Percentiles rank a stretch among this genome's conserved stretches.
These are phyloP conservation scores for Malania oleifera DNA, from an alignment of 164 flowering plant genomes.

Conservation along the genomic window DNA sequence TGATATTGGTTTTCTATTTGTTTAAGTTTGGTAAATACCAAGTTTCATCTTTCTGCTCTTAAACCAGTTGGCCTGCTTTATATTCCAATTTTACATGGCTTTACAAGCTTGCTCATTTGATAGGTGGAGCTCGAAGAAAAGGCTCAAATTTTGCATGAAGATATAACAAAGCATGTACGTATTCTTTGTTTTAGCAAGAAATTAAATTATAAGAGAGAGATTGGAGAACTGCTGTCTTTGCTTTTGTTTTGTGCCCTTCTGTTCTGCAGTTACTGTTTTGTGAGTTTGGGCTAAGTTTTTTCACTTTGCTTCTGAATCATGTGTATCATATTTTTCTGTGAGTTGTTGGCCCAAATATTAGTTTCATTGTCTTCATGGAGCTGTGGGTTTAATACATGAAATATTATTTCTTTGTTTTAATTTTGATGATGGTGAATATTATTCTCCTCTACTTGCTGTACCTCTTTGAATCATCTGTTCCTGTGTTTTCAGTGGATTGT, in stretches of 20 bases:
- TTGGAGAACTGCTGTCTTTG: background rate
- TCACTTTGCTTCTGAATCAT: background rate
- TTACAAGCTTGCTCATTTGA: background rate
- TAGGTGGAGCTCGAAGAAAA: conserved; percentile 35
- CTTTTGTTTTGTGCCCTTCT: too few species aligned
- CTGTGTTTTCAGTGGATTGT: conserved; percentile 31
- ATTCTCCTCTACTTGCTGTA: background rate
- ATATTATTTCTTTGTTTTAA: too few species aligned
- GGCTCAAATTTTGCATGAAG: conserved; percentile 31
- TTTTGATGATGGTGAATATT: background rate
- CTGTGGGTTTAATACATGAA: too few species aligned
- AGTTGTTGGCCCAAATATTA: background rate
- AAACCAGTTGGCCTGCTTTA: too few species aligned
- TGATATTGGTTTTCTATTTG: too few species aligned
- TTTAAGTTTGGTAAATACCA: too few species aligned
- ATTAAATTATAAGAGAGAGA: background rate
- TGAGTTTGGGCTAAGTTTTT: background rate
- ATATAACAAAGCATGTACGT: conserved; percentile 41
- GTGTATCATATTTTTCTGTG: background rate
- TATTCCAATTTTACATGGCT: background rate
- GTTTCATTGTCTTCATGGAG: background rate
- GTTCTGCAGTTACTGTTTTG: background rate
- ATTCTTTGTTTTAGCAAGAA: background rate
- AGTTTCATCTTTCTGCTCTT: too few species aligned
- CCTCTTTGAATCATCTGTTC: background rate